Evolutionary conservation across 225 moss, liverwort and hornwort genomes (phyloP), one percentile per base, ranked within the genome.

Genomic region (Bryum argenteum): DNA sequence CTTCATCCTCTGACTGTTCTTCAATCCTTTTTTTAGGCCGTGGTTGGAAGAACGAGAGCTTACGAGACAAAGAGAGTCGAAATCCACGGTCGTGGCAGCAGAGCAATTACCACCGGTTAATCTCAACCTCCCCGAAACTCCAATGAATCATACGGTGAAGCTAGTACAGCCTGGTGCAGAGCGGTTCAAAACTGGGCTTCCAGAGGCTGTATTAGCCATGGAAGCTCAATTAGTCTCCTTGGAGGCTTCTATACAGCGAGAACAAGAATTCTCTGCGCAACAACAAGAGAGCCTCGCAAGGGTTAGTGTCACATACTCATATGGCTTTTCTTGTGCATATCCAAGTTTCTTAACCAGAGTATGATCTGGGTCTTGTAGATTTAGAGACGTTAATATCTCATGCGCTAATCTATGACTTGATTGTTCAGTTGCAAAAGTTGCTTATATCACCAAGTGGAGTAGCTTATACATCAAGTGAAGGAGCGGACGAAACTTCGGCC

Each of bases 191-290:
- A 92, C 85, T 21, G 91, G 96, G 16, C 81, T 96, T 67, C 61
- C 81, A 71, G 90, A 89, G 79, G 87, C 90, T 63, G 89, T 96
- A 17, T 65, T 76, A 69, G 89, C 81, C 48, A 90, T 96, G 96
- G 90, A 91, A 63, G 65, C 82, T 71, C 93, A 90, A 68, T 76
- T 93, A 67, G 84, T 85, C 39, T 91, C 90, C 42, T 72, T 96
- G 54, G 96, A 96, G 75, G 81, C 85, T 51, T 84, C 91, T 53
- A 89, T 96, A 70, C 80, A 71, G 47, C 67, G 82, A 54, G 91
- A 82, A 72, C 85, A 81, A 66, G 81, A 89, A 61, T 96, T 87
- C 66, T 71, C 89, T 57, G 68, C 70, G 62, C 82, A 90, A 65
- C 96, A 90, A 70, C 85, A 79, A 61, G 74, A 91, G 78, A 85